phyloP scores from a whole-genome alignment of 2,329 filamentous ascomycete species.

The Apiospora kogelbergensis region DNA sequence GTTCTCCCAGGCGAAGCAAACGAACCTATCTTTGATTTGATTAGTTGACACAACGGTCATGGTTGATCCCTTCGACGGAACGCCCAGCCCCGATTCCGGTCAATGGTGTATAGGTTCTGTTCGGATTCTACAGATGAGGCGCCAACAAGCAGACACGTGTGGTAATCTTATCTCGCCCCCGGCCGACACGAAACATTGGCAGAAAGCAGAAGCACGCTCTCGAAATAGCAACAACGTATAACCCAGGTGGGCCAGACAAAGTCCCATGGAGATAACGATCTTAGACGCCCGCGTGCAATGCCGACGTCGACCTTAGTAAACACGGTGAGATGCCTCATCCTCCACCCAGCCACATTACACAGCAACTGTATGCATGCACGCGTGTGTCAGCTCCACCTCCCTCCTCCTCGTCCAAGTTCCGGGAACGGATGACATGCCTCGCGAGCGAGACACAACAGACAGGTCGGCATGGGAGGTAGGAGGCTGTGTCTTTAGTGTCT shows the following conservation, averaged over 20 bases:
- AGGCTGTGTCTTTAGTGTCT: not conserved
- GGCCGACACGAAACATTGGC: too few relatives aligned
- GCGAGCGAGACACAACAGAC: not conserved
- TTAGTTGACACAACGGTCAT: not conserved
- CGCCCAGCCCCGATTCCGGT: not conserved
- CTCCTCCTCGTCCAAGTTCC: not conserved
- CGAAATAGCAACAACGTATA: not conserved
- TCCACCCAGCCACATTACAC: not conserved
- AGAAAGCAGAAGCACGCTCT: too few relatives aligned
- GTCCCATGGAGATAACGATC: not conserved
- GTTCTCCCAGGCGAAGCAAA: not conserved
- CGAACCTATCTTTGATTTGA: not conserved
- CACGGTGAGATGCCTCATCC: not conserved
- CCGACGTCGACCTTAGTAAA: not conserved
- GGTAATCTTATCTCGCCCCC: too few relatives aligned
- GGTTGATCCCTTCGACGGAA: not conserved
- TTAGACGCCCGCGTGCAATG: not conserved
- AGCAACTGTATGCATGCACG: not conserved
- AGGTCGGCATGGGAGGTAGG: not conserved
- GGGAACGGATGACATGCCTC: not conserved
- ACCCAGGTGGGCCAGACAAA: not conserved
- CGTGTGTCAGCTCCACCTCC: not conserved
- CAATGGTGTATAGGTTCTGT: not conserved
- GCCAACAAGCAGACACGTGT: not conserved
- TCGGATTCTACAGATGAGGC: not conserved